phyloP scores from a whole-genome alignment of 2,329 filamentous ascomycete genomes.

The Sporothrix dimorphospora region DNA sequence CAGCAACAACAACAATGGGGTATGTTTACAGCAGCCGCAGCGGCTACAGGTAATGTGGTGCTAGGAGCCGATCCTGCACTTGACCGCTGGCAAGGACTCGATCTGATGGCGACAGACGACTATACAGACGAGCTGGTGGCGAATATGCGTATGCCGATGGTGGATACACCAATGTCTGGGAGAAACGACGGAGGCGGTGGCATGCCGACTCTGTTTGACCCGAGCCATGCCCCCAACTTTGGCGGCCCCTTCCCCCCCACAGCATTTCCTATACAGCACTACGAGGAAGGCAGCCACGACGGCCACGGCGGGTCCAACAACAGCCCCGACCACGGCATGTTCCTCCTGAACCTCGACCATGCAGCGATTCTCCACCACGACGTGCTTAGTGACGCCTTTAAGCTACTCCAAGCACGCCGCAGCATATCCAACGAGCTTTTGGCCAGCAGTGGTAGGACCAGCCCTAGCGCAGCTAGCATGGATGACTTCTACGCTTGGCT shows the following conservation, averaged over 20 bases:
- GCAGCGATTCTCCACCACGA: conserved; percentile 35
- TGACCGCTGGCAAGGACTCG: conserved; percentile 36
- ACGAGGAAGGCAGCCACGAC: background rate
- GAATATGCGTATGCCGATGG: background rate
- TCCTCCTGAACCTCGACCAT: background rate
- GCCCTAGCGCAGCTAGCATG: background rate
- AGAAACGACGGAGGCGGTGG: background rate
- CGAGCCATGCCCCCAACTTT: background rate
- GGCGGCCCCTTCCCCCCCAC: background rate
- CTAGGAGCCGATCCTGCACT: conserved; percentile 26
- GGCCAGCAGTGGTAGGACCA: background rate
- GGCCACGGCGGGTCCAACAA: background rate
- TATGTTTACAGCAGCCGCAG: background rate
- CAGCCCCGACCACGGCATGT: background rate
- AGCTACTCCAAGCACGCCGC: conserved; percentile 36
- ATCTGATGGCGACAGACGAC: conserved; percentile 31
- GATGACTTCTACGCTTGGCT: conserved; percentile 32
- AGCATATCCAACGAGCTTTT: conserved; percentile 32
- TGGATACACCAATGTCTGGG: background rate
- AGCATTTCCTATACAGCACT: background rate
- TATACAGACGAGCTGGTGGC: conserved; percentile 22
- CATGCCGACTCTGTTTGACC: background rate
- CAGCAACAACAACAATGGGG: conserved; percentile 26
- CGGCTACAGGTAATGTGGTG: conserved; percentile 25
- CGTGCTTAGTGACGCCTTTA: conserved; percentile 39